Evolutionary conservation across 1,139 yeast genomes (phyloP), one percentile per base, ranked within the genome.

Genomic region (Zygosaccharomyces pseudobailii): DNA sequence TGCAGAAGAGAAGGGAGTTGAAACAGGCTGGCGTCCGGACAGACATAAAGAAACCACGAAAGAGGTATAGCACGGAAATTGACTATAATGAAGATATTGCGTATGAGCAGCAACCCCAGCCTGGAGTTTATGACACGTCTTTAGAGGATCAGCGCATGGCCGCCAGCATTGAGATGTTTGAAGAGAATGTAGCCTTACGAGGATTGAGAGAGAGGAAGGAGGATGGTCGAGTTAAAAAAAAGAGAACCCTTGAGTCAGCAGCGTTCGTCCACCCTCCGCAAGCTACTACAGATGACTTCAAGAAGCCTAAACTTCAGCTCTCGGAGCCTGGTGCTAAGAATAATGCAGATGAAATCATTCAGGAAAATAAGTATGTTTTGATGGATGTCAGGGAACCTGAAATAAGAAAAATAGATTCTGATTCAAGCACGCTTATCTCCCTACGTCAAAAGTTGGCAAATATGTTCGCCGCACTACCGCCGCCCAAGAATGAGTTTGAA

Each of bases 71-170:
- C 40, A 76, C 78, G 34, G 84, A 83, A 56, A 79, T 87, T 62
- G 96, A 90, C 63, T 88, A 87, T 63, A 86, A 83, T 62, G 84
- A 80, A 2, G 96, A 87, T 58, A 80, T 90, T 13, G 88, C 92
- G 0, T 85, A 86, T 59, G 95, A 89, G 57, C 82, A 79, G 50
- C 69, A 67, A n/a, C 95, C 96, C 0, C 75, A 75, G 5, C 70
- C 70, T 0, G 97, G 96, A 0, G 67, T 79, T 13, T 86, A 84
- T 61, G 94, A 86, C 58, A 80, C 83, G 0, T 61, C 72, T 0
- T 80, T 76, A 28, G 97, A 90, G 61, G 65, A 68, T 10, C 60
- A 58, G 3, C 54, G 54, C 3, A 80, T 82, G 50, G 63, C 62
- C 2, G 54, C 53, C 5, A 77, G 72, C 3, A 66, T 73, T 38